Evolutionary conservation across 805 yeast species (phyloP).

Genomic region (Cyberlindnera maritima): DNA sequence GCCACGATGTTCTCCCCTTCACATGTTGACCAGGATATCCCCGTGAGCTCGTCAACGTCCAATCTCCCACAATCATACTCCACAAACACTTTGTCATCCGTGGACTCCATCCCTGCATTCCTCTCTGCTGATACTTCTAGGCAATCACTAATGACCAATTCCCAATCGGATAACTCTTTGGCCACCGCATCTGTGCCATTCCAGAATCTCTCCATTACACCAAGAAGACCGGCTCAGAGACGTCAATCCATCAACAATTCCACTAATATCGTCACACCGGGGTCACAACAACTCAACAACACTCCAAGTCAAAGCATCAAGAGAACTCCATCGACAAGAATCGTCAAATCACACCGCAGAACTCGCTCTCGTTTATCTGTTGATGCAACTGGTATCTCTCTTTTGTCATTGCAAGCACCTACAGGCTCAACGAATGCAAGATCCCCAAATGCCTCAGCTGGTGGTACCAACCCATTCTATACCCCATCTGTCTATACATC

Average conservation of each 20-base stretch:
- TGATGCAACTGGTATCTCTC: constrained; percentile 12
- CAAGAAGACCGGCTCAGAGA: constrained; percentile 8
- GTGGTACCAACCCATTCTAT: constrained; percentile 12
- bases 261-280: constrained; percentile 1
- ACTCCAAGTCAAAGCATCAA: constrained; percentile 8
- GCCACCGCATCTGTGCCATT: background rate
- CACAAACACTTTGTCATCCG: constrained; percentile 4
- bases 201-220: constrained; percentile 6
- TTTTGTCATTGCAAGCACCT: constrained; percentile 6
- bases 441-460: constrained; percentile 2
- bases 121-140: background rate
- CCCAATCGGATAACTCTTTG: constrained; percentile 8
- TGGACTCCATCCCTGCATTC: constrained; percentile 6
- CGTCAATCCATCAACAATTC: constrained; percentile 1
- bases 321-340: constrained; percentile 14
- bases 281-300: background rate
- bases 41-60: background rate
- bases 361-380: constrained; percentile 12
- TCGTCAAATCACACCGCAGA: constrained; percentile 13
- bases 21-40: constrained; percentile 9
- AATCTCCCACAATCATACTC: constrained; percentile 4
- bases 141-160: constrained; percentile 3
- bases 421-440: background rate
- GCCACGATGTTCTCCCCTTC: constrained; percentile 6
- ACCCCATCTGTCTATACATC: constrained; percentile 7